Conservation (phyloP, 2,329 filamentous ascomycete genomes). For the Triangularia setosa region DNA sequence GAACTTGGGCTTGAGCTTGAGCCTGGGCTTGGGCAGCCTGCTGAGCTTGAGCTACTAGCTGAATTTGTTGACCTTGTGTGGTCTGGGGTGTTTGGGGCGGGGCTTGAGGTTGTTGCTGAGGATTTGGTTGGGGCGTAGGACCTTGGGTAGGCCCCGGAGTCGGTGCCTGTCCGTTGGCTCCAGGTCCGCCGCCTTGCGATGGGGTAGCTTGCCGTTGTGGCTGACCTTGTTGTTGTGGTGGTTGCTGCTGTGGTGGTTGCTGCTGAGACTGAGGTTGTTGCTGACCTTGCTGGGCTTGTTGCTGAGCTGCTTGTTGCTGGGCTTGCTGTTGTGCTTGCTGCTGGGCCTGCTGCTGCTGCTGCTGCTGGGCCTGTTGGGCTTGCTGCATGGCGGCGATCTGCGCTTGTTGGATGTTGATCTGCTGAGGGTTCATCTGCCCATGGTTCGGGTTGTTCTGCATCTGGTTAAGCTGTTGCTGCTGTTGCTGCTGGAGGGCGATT, state of each 20-base stretch:
- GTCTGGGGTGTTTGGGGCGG: constrained; percentile 39
- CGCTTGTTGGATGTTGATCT: constrained; percentile 39
- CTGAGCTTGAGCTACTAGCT: constrained; percentile 38
- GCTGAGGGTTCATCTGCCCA: constrained; percentile 44
- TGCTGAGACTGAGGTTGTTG: constrained; percentile 37
- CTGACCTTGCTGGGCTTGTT: constrained; percentile 32
- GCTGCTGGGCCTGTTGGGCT: constrained; percentile 35
- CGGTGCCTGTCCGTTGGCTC: constrained; percentile 32
- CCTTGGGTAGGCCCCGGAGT: constrained; percentile 33
- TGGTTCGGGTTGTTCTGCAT: constrained; percentile 43
- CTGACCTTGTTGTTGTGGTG: constrained; percentile 39
- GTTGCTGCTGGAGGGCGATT: constrained; percentile 44
- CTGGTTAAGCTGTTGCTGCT: constrained; percentile 37
- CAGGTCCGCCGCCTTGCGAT: constrained; percentile 26
- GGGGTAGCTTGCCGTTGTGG: constrained; percentile 41
- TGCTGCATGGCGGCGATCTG: constrained; percentile 31
- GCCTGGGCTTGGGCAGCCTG: constrained; percentile 36
- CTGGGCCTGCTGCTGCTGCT: constrained; percentile 25
- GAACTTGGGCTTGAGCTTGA: constrained; percentile 32
- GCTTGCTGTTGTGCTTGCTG: constrained; percentile 38
- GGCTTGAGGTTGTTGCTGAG: constrained; percentile 35
- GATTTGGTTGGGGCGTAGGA: constrained; percentile 36
- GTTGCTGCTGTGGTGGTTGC: constrained; percentile 34
- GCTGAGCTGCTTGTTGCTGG: constrained; percentile 37
- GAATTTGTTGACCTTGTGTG: constrained; percentile 39